Conservation (phyloP, 1,284 basidiomycete genomes). For the Rugiboletus extremiorientalis region DNA sequence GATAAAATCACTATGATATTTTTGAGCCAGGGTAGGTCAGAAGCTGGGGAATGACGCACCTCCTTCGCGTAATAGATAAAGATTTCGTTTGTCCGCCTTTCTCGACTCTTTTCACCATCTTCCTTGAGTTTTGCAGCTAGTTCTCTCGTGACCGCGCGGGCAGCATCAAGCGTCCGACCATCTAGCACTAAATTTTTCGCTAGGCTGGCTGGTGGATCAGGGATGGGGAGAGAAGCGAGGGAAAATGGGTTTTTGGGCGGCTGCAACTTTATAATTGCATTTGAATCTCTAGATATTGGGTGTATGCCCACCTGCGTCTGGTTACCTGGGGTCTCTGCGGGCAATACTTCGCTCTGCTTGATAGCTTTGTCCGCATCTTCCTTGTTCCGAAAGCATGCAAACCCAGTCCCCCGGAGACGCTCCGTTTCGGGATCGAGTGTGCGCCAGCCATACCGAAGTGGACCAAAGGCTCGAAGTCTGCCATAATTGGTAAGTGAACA, state of each 20-base stretch:
- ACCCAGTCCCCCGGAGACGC: constrained; percentile 92
- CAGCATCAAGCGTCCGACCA: constrained; percentile 90
- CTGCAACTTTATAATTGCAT: constrained; percentile 30
- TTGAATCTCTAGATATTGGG: neutral
- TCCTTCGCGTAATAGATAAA: constrained; percentile 95
- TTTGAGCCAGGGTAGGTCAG: neutral
- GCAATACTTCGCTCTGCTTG: constrained; percentile 76
- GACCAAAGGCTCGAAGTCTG: constrained; percentile 87
- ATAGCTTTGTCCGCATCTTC: constrained; percentile 88
- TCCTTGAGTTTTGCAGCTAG: constrained; percentile 87
- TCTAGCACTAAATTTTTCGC: constrained; percentile 87
- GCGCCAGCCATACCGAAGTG: constrained; percentile 91
- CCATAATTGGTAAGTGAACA: constrained; percentile 1
- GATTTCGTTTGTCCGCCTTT: constrained; percentile 94
- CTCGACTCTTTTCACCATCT: constrained; percentile 77
- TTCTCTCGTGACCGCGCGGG: constrained; percentile 88
- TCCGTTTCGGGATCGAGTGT: constrained; percentile 85
- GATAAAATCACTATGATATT: constrained; percentile 74
- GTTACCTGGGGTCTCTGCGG: constrained; percentile 57
- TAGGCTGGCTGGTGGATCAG: constrained; percentile 90
- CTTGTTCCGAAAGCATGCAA: constrained; percentile 97
- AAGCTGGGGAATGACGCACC: constrained; percentile 46
- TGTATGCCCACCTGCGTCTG: constrained; percentile 32
- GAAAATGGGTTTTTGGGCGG: constrained; percentile 82
- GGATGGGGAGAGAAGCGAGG: constrained; percentile 85